phyloP scores from a whole-genome alignment of 2,329 filamentous ascomycete species.

The Hypocrella siamensis region DNA sequence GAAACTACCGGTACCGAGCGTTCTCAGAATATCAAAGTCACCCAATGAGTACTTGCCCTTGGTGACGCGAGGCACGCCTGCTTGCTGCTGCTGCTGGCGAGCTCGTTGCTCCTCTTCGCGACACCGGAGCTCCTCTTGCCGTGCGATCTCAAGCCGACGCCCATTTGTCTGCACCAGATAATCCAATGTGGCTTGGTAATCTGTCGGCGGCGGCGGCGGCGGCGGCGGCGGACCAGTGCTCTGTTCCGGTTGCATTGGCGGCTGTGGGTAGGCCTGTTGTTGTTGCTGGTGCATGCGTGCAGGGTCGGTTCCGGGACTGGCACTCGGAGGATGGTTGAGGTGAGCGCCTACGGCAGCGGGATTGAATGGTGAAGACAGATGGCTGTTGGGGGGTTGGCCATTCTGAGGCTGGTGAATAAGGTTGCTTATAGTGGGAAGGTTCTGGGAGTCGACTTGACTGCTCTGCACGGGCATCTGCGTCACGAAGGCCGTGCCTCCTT shows the following conservation, averaged over 20 bases:
- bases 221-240: too few species aligned
- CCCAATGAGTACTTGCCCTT: slow-evolving; percentile 93
- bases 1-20: slow-evolving; percentile 91
- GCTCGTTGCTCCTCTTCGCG: slow-evolving; percentile 13
- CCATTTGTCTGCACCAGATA: too few species aligned
- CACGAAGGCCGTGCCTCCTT: slow-evolving; percentile 10
- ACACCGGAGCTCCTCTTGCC: slow-evolving; percentile 4
- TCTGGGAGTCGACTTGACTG: slow-evolving; percentile 39
- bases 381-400: slow-evolving; percentile 21
- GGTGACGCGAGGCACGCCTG: slow-evolving; percentile 45
- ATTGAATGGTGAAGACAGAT: slow-evolving; percentile 10
- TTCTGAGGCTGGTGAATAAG: slow-evolving; percentile 48
- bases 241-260: slow-evolving; percentile 12
- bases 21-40: slow-evolving; percentile 83
- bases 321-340: slow-evolving; percentile 12
- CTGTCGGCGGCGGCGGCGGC: too few species aligned
- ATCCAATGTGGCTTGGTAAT: too few species aligned
- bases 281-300: slow-evolving; percentile 21
- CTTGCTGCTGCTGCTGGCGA: slow-evolving; percentile 17
- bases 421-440: slow-evolving; percentile 68
- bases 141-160: slow-evolving; percentile 15
- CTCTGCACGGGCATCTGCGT: slow-evolving; percentile 12
- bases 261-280: slow-evolving; percentile 13
- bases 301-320: slow-evolving; percentile 22
- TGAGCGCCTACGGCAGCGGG: slow-evolving; percentile 12